A percentile compares a stretch with the other conserved stretches of the same genome.
Conservation (phyloP, 257 asterid species). For the Solanum etuberosum region DNA sequence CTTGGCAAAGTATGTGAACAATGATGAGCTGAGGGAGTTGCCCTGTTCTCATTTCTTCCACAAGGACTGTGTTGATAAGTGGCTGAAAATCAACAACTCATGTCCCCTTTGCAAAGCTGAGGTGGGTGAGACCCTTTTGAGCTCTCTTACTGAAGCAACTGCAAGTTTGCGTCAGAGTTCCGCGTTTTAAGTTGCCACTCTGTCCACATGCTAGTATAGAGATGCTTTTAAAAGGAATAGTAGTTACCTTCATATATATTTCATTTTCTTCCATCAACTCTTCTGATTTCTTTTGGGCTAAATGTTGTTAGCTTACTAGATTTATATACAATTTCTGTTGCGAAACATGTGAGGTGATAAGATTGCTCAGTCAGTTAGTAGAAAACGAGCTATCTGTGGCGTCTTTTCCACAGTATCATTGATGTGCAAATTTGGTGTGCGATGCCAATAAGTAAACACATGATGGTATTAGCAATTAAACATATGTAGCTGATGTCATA, state of each 20-base stretch:
- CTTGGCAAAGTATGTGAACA: constrained; percentile 71
- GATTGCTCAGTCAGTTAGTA: neutral
- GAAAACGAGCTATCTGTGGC: neutral
- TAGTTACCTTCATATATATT: neutral
- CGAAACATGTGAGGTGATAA: neutral
- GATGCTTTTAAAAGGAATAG: neutral
- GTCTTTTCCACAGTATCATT: neutral
- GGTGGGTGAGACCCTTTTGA: constrained; percentile 60
- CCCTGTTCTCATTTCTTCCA: constrained; percentile 87
- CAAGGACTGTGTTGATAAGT: constrained; percentile 91
- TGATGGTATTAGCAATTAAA: neutral
- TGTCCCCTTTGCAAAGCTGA: constrained; percentile 97
- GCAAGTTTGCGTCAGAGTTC: constrained; percentile 28
- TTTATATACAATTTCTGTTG: neutral
- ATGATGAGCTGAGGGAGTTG: constrained; percentile 79
- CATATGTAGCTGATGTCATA: neutral
- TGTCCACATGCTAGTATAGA: neutral
- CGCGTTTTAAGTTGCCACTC: neutral
- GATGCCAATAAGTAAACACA: neutral
- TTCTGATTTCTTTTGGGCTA: neutral
- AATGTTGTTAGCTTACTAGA: neutral
- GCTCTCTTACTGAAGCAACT: constrained; percentile 55
- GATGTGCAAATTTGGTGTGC: neutral
- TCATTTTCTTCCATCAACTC: neutral
- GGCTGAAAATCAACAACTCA: constrained; percentile 81